Base-by-base conservation (phyloP, 352 stramenopile genomes). In the Thraustotheca clavata region DNA sequence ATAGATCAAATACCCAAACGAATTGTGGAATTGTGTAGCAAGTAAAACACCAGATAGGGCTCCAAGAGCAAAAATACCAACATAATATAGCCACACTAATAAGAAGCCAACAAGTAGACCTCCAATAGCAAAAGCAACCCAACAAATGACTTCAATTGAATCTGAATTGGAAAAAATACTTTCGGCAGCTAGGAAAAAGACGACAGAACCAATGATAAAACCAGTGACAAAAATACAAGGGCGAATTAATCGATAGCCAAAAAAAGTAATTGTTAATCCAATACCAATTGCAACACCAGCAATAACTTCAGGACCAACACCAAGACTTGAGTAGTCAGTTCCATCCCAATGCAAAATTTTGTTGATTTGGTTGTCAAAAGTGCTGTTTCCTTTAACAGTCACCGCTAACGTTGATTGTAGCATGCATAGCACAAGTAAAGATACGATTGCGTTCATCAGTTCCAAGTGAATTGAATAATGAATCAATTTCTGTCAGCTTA, bases 151-250 rank as follows among this genome's bases (percentile, higher is more conserved):
- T 5, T 57, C 72, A 52, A 82, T 77, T 66, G 65, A 79, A 57
- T 67, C 26, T 22, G 62, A 46, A 11, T 38, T 62, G 34, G 57
- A 60, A 60, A 79, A 78, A 34, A 59, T 47, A 22, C 71, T 69
- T 46, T 82, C 73, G 9, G 71, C 67, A 20, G 87, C 63, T 1
- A 77, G 70, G 2, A 78, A 76, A 0, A 83, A 69, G 32, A 83
- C 74, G 41, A 91, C 71, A 3, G 77, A 77, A 12, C 83, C 83
- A 3, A 86, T 49, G 27, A 86, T 73, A 46, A 92, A 90, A 38
- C 73, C 80, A 59, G 76, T 84, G 50, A 77, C 72, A 39, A 90
- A 80, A n/a, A 88, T 82, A 0, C 73, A 79, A 1, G 73, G 75
- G 4, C 77, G 80, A 46, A 85, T 75, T 16, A 84, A 71, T 0